phyloP scores from a whole-genome alignment of 305 asterid genomes.

The Lippia alba region DNA sequence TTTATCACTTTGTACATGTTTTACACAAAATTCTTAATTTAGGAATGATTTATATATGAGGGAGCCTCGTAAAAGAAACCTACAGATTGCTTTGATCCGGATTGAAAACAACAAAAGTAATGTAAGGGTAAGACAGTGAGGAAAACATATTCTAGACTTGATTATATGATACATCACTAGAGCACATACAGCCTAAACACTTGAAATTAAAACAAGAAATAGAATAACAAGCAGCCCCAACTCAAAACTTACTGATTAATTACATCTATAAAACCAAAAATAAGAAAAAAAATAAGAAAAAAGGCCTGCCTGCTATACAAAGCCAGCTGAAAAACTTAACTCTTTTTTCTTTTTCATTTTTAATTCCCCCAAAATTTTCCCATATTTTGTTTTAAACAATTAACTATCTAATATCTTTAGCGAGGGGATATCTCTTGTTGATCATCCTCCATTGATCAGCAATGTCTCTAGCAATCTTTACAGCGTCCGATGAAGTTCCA shows the following conservation, averaged over 20 bases:
- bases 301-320: slow-evolving; percentile 12
- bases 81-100: too few species aligned
- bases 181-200: slow-evolving; percentile 23
- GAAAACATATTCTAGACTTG: slow-evolving; percentile 8
- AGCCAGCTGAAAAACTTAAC: slow-evolving; percentile 1
- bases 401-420: background rate
- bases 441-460: slow-evolving; percentile 62
- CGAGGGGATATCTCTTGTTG: slow-evolving; percentile 27
- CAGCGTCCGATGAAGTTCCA: slow-evolving; percentile 84
- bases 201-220: background rate
- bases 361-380: slow-evolving; percentile 6
- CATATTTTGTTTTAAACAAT: background rate
- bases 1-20: too few species aligned
- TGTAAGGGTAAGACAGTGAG: background rate
- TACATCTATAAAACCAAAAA: slow-evolving; percentile 42
- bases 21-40: too few species aligned
- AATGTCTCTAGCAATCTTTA: slow-evolving; percentile 64
- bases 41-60: too few species aligned
- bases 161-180: slow-evolving; percentile 26
- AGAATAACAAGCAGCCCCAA: slow-evolving; percentile 8
- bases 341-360: background rate
- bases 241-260: slow-evolving; percentile 49
- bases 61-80: too few species aligned
- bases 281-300: background rate
- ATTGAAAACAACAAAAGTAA: too few species aligned